Evolutionary conservation across 306 rosid species (phyloP).

Genomic region (Quercus glauca): DNA sequence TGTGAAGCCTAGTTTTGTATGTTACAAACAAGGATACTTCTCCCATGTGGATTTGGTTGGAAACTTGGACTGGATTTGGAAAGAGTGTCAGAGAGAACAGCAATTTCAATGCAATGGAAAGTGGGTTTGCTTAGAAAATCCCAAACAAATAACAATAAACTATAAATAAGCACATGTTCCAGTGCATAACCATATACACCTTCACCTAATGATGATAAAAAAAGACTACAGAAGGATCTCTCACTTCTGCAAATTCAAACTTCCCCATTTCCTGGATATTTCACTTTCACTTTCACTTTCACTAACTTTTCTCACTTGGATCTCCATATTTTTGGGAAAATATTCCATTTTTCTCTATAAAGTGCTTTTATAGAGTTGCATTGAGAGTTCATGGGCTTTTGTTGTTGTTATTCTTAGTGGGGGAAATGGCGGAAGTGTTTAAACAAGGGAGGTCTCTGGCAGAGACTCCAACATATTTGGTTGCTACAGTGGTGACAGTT

Average conservation of each 20-base stretch:
- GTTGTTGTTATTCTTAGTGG: constrained; percentile 8
- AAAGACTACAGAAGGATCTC: not conserved
- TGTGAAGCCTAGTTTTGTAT: too few species aligned
- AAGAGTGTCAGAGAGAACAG: not conserved
- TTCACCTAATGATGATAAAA: not conserved
- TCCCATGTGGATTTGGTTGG: constrained; percentile 19
- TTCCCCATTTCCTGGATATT: not conserved
- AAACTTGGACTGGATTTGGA: not conserved
- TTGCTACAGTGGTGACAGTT: constrained; percentile 83
- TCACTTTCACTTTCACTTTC: constrained; percentile 21
- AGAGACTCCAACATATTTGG: constrained; percentile 94
- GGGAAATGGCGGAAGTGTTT: constrained; percentile 37
- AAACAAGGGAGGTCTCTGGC: constrained; percentile 68
- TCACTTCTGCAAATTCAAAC: not conserved
- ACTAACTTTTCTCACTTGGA: constrained; percentile 1
- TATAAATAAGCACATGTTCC: not conserved
- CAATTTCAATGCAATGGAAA: constrained; percentile 14
- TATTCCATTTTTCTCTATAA: constrained; percentile 12
- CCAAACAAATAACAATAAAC: not conserved
- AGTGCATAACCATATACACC: not conserved
- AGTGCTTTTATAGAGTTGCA: constrained; percentile 17
- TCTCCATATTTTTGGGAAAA: constrained; percentile 13
- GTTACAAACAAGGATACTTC: too few species aligned
- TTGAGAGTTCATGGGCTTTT: constrained; percentile 15
- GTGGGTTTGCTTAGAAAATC: constrained; percentile 12